Base-by-base conservation (phyloP, 441 rosid species). In the Cnidoscolus chayamansa region DNA sequence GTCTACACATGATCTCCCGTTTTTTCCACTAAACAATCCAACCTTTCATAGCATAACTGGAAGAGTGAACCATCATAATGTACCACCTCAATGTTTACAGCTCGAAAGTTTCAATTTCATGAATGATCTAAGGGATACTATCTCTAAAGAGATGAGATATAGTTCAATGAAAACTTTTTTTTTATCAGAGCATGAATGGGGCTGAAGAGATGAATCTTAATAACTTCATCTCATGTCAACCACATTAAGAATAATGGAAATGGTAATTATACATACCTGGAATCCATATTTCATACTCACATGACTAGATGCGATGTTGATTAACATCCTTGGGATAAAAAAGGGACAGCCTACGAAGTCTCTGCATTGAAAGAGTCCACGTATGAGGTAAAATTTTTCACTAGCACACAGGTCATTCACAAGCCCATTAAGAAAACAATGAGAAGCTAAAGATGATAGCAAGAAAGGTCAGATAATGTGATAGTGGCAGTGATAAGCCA, bases 291-390 rank as follows among this genome's bases (percentile, higher is more conserved):
- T 89, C 89, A 92, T 92, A 86, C 98, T 92, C 77, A 92, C 94
- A 47, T 94, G 96, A 79, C 97, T 97, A 57, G 98, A 89, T 25
- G 97, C 93, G 97, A 90, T 94, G 87, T 89, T 94, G 72, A 94
- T 90, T 74, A 92, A 81, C 84, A 94, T 92, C 48, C 94, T 77
- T 49, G 97, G 97, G 61, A 92, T 89, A 85, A 94, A 94, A 78
- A 86, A 94, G 10, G 98, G 98, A 80, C 97, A 94, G 89, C 79
- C 96, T 85, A 54, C 92, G 91, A 80, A 89, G 84, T 61, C 84
- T 85, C 98, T 94, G 91, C 81, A 78, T 67, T 59, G 70, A 59
- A 51, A 81, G 80, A 81, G 51, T 45, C 58, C 69, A 74, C 40
- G 37, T 56, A 73, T 77, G 49, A 60, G 56, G 11, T 60, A 43